Conservation (phyloP, 2,329 filamentous ascomycete genomes). For the Fusarium anguioides region DNA sequence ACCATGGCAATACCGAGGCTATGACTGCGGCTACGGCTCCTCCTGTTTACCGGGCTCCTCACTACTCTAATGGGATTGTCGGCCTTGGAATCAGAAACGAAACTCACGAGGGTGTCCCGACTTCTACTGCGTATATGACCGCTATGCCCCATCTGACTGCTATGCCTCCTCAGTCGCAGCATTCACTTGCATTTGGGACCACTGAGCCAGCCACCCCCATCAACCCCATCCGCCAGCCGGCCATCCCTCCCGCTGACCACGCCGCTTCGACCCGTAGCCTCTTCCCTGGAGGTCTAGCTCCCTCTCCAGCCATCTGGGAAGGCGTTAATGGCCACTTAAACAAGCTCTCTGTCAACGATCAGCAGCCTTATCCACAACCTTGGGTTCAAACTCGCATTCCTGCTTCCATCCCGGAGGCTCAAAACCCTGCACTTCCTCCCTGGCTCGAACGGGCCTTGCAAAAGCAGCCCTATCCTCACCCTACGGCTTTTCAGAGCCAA, state of each 20-base stretch:
- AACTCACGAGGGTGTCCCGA: neutral
- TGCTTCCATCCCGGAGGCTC: neutral
- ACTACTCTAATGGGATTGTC: neutral
- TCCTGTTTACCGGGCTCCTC: neutral
- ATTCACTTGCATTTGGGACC: neutral
- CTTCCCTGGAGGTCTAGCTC: conserved; percentile 11
- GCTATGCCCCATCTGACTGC: neutral
- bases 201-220: neutral
- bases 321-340: conserved; percentile 12
- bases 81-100: neutral
- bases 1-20: neutral
- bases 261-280: neutral
- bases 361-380: neutral
- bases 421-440: neutral
- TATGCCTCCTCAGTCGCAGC: neutral
- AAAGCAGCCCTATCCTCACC: neutral
- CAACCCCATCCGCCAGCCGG: conserved; percentile 16
- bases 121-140: neutral
- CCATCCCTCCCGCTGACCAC: conserved; percentile 1
- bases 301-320: conserved; percentile 26
- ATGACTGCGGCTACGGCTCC: neutral
- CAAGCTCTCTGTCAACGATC: conserved; percentile 3
- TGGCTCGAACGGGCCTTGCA: conserved; percentile 4
- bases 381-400: neutral
- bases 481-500: too few relatives aligned